These are phyloP conservation scores for Teratosphaeria pseudoeucalypti DNA, from an alignment of 2,329 filamentous ascomycete genomes.

Conservation along the genomic window DNA sequence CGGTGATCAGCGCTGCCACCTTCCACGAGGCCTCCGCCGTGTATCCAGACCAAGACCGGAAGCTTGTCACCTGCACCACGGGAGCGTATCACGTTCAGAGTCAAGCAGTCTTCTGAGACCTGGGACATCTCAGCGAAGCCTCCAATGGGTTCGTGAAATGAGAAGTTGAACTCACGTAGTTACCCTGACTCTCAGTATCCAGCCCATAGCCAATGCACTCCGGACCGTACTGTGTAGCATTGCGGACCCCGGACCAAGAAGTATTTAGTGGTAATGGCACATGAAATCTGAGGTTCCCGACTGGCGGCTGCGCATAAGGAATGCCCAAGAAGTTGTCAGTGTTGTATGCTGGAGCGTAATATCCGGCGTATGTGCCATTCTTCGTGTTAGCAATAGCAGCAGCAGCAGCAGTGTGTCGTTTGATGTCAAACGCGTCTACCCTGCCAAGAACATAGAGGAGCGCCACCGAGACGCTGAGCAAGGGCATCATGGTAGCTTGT, in stretches of 20 bases:
- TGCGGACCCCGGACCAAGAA: constrained; percentile 13
- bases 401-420: background rate
- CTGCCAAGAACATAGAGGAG: background rate
- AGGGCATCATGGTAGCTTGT: background rate
- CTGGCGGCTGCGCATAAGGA: constrained; percentile 29
- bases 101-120: constrained; percentile 49
- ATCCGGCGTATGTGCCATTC: constrained; percentile 41
- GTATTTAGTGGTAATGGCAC: constrained; percentile 2
- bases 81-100: constrained; percentile 51
- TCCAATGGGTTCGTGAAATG: background rate
- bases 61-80: constrained; percentile 36
- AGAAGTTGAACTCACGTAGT: constrained; percentile 9
- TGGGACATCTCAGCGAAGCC: constrained; percentile 24
- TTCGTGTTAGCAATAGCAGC: constrained; percentile 20
- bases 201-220: constrained; percentile 33
- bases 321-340: constrained; percentile 47
- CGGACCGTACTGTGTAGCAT: constrained; percentile 33
- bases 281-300: constrained; percentile 44
- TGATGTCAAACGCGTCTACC: background rate
- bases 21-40: constrained; percentile 42
- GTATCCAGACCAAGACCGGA: constrained; percentile 52
- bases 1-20: background rate
- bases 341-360: constrained; percentile 29
- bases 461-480: background rate
- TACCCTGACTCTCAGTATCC: constrained; percentile 18